A percentile compares a stretch with the other conserved stretches of the same genome.
phyloP scores from a whole-genome alignment of 768 basidiomycete species.

The Phallus indusiatus region DNA sequence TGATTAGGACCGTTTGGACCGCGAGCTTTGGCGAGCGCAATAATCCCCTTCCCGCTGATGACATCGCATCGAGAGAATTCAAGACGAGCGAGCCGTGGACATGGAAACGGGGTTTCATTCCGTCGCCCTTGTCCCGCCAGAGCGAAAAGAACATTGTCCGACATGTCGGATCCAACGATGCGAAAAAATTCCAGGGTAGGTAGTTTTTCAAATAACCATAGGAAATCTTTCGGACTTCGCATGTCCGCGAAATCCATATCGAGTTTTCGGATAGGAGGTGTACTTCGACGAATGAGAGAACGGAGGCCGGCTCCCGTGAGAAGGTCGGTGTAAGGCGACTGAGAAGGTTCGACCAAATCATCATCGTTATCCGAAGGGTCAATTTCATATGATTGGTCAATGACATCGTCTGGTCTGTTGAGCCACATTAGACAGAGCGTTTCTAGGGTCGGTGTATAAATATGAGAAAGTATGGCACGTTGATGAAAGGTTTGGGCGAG shows the following conservation, averaged over 20 bases:
- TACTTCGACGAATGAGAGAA: slow-evolving; percentile 46
- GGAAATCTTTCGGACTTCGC: slow-evolving; percentile 69
- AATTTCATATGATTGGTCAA: slow-evolving; percentile 19
- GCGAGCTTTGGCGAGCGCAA: slow-evolving; percentile 2
- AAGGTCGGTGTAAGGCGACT: slow-evolving; percentile 67
- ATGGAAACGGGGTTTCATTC: not conserved
- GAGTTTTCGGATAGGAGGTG: slow-evolving; percentile 54
- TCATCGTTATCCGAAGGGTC: slow-evolving; percentile 70
- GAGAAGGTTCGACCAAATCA: slow-evolving; percentile 64
- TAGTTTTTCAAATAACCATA: slow-evolving; percentile 53
- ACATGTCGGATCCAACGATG: slow-evolving; percentile 78
- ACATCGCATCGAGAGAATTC: slow-evolving; percentile 6
- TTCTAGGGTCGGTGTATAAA: slow-evolving; percentile 50
- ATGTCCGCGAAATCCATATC: slow-evolving; percentile 79
- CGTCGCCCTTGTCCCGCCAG: slow-evolving; percentile 23
- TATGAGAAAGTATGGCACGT: slow-evolving; percentile 53
- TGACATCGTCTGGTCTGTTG: slow-evolving; percentile 31
- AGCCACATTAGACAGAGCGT: slow-evolving; percentile 57
- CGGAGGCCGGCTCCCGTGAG: slow-evolving; percentile 77
- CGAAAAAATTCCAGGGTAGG: slow-evolving; percentile 49
- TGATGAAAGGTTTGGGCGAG: slow-evolving; percentile 52
- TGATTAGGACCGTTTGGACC: not conserved
- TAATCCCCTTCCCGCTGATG: slow-evolving; percentile 1
- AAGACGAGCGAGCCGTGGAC: not conserved
- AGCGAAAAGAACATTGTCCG: slow-evolving; percentile 55